Evolutionary conservation across 2,329 filamentous ascomycete genomes (phyloP).

Genomic region (Curvularia spicifera): DNA sequence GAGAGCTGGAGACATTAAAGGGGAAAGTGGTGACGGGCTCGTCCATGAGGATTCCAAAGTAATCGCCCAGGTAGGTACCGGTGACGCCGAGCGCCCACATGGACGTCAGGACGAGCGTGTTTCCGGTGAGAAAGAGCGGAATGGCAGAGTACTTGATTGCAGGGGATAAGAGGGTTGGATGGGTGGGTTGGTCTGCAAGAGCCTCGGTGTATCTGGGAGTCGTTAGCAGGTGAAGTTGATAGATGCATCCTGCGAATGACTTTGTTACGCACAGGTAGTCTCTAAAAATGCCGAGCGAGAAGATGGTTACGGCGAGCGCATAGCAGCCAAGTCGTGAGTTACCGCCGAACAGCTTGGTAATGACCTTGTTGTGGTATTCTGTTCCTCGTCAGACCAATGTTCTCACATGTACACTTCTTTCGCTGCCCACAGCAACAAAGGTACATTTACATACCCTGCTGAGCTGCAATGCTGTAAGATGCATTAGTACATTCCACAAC

Average conservation of each 20-base stretch:
- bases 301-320: conserved; percentile 84
- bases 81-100: conserved; percentile 94
- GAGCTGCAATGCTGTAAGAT: conserved; percentile 73
- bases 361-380: conserved; percentile 91
- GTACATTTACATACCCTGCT: conserved; percentile 67
- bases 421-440: conserved; percentile 9
- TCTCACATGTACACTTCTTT: neutral
- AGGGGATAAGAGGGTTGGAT: conserved; percentile 71
- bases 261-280: conserved; percentile 61
- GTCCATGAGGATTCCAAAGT: conserved; percentile 98
- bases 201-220: conserved; percentile 78
- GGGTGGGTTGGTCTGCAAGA: conserved; percentile 75
- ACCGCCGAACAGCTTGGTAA: conserved; percentile 85
- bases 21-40: conserved; percentile 92
- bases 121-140: conserved; percentile 75
- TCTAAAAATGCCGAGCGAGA: conserved; percentile 86
- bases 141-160: conserved; percentile 69
- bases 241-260: neutral
- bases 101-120: conserved; percentile 82
- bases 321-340: conserved; percentile 85
- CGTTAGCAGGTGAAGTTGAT: conserved; percentile 5
- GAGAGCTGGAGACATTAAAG: conserved; percentile 87
- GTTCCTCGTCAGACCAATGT: conserved; percentile 19
- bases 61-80: conserved; percentile 96
- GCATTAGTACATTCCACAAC: conserved; percentile 7